Base-by-base conservation (phyloP, 495 filamentous ascomycete genomes). In the Aspergillus haitiensis region DNA sequence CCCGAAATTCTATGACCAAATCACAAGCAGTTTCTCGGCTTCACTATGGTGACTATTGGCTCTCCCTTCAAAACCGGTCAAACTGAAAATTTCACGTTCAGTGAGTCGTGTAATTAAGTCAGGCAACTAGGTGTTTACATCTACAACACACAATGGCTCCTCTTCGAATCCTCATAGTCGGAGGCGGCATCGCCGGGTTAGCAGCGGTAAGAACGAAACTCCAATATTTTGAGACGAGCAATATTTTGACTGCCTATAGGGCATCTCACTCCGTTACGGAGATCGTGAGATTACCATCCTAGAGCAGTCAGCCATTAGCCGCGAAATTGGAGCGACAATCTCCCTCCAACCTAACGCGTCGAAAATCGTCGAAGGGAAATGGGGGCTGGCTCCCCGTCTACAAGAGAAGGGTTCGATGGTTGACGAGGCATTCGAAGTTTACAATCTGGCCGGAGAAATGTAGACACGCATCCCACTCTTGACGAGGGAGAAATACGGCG, bases 351-450 rank as follows among this genome's bases (percentile, higher is more conserved):
- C 70, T 4, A 74, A 74, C 47, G 70, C 66, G 6, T 68, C 66
- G 0, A 67, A 60, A n/a, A 70, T 74, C 31, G 54, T 68, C 9
- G 59, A 70, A 15, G 45, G 13, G 0, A 56, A 56, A 48, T 74
- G 69, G 67, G 58, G 51, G 7, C 48, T 72, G 31, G 36, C 55
- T 6, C 9, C 60, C 1, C 51, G 58, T 8, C 52, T 69, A 7
- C 36, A 51, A 1, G 55, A 64, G 16, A 60, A 59, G 0, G 59
- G 59, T 4, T 52, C 63, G 15, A 68, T 72, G 59, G 58, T 68
- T 3, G 69, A 74, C 35, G 63, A 67, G 21, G 69, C 65, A 2
- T 71, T 74, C 13, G 63, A 65, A 18, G 61, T 70, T 11, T 74
- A 74, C 54, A 65, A 71, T 46, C 62, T 61, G 0, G 62, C 67